phyloP scores from a whole-genome alignment of 169 alveolate species.

The Plasmodium blacklocki region DNA sequence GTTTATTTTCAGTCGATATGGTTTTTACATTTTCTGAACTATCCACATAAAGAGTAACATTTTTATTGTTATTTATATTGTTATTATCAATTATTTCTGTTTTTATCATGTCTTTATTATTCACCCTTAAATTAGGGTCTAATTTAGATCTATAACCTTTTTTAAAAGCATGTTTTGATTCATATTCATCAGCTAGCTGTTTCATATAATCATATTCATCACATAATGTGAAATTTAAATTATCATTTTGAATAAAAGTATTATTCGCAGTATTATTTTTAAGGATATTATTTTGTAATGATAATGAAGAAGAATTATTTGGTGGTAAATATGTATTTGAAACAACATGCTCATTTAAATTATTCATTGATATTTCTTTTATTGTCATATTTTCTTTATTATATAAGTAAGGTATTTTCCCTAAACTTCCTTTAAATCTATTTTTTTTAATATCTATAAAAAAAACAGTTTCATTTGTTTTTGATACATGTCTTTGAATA shows the following conservation, averaged over 20 bases:
- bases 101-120: background rate
- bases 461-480: conserved; percentile 48
- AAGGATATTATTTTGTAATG: background rate
- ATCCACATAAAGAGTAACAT: background rate
- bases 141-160: background rate
- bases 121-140: background rate
- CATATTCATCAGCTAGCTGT: conserved; percentile 65
- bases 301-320: background rate
- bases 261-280: background rate
- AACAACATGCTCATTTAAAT: conserved; percentile 28
- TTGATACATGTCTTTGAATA: conserved; percentile 89
- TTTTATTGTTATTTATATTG: background rate
- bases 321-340: conserved; percentile 6
- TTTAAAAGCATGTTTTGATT: conserved; percentile 48
- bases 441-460: conserved; percentile 93
- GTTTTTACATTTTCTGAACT: too few relatives aligned
- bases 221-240: conserved; percentile 30
- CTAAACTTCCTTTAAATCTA: conserved; percentile 95
- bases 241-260: background rate
- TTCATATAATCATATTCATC: conserved; percentile 74
- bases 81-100: background rate
- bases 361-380: conserved; percentile 54
- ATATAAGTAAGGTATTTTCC: conserved; percentile 84
- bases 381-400: conserved; percentile 78
- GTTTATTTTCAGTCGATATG: too few relatives aligned